phyloP scores from a whole-genome alignment of 2,329 filamentous ascomycete species.

The Xylaria arbuscula region DNA sequence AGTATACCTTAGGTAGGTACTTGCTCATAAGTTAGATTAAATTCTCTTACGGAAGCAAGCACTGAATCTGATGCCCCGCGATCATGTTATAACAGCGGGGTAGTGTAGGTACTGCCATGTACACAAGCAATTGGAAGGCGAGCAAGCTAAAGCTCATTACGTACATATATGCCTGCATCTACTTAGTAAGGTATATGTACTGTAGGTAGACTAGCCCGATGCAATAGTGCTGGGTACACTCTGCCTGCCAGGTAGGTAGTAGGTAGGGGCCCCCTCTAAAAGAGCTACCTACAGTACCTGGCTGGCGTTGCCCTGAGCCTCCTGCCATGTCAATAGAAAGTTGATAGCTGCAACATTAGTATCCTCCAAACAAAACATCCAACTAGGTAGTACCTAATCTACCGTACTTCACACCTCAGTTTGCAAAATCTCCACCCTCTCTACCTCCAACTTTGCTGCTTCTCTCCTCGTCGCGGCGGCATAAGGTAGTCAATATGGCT shows the following conservation, averaged over 20 bases:
- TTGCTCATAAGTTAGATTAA: too few species aligned
- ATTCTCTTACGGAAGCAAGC: too few species aligned
- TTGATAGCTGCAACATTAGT: constrained; percentile 23
- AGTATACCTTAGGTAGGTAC: too few species aligned
- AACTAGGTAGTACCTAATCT: not conserved
- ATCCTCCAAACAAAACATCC: constrained; percentile 33
- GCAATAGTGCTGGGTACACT: not conserved
- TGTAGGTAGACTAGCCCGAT: not conserved
- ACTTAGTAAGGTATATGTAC: not conserved
- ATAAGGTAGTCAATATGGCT: constrained; percentile 59
- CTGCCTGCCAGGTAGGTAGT: too few species aligned
- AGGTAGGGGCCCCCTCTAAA: too few species aligned
- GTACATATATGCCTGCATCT: not conserved
- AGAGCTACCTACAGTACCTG: constrained; percentile 15
- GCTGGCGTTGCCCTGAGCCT: constrained; percentile 37
- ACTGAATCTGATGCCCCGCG: not conserved
- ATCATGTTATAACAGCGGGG: constrained; percentile 8
- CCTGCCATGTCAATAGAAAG: constrained; percentile 43
- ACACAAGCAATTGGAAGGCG: too few species aligned
- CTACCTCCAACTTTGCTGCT: constrained; percentile 12
- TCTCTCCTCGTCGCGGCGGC: constrained; percentile 25
- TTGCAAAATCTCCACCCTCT: constrained; percentile 16
- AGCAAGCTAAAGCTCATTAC: too few species aligned
- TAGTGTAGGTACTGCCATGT: too few species aligned
- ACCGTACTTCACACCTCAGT: not conserved